Base-by-base conservation (phyloP, 257 asterid genomes). In the Verbascum thapsus region DNA sequence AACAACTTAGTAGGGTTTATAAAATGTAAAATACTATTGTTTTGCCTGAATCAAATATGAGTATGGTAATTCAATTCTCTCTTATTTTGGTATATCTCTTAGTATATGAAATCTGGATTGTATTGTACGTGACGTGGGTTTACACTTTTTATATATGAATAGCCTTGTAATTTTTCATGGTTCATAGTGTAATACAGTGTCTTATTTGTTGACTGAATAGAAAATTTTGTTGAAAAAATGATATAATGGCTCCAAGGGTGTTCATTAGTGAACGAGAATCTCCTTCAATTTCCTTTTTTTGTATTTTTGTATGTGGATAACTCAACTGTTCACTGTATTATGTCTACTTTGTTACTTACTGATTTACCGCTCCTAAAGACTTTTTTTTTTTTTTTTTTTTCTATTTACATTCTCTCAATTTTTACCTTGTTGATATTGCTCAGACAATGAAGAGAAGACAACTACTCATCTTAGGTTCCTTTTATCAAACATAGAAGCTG, bases 401-500 rank as follows among this genome's bases (percentile, higher is more conserved):
- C n/a, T n/a, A n/a, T n/a, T n/a, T n/a, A n/a, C n/a, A n/a, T n/a
- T n/a, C n/a, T n/a, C n/a, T n/a, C n/a, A n/a, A n/a, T n/a, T n/a
- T n/a, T n/a, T n/a, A n/a, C n/a, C n/a, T n/a, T 64, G 69, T 75
- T 56, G 59, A 32, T 52, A 45, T 59, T 64, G 47, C 11, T 9
- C 53, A 75, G 73, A n/a, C 30, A 45, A 39, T 48, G 80, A 61
- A 41, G 76, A 70, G 78, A 85, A 84, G 87, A 18, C 81, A n/a
- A n/a, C n/a, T 53, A 94, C 82, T 71, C 91, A 90, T 77, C 67
- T 90, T 35, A 87, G 81, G 83, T 94, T 94, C 79, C 99, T 94
- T 58, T 62, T 94, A 49, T 94, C 99, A 73, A 94, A 94, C 75
- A 86, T 96, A 61, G 99, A 94, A 80, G 99, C 99, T 42, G 99